phyloP scores from a whole-genome alignment of 192 early-diverging fungal genomes.

The Bifiguratus adelaidae region DNA sequence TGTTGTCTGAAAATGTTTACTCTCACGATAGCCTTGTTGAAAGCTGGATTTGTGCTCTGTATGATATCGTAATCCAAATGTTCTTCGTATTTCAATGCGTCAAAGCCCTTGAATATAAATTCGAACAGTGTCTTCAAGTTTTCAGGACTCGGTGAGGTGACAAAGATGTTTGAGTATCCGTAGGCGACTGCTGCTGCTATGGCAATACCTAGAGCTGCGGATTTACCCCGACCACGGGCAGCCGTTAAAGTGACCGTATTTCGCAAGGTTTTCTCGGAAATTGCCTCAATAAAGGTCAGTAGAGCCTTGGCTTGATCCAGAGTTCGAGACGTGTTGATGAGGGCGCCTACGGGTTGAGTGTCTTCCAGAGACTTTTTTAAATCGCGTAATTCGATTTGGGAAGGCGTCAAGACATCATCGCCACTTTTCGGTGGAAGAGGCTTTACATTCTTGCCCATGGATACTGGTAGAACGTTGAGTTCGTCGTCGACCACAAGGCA shows the following conservation, averaged over 20 bases:
- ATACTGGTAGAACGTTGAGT: constrained; percentile 93
- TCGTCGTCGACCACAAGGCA: constrained; percentile 97
- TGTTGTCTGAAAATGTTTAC: constrained; percentile 96
- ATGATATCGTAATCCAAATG: constrained; percentile 98
- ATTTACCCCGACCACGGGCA: constrained; percentile 94
- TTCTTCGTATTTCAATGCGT: constrained; percentile 96
- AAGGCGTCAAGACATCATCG: constrained; percentile 30
- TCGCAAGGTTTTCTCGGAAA: constrained; percentile 88
- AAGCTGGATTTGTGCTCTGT: constrained; percentile 93
- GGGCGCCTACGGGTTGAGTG: constrained; percentile 80
- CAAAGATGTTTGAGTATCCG: constrained; percentile 99
- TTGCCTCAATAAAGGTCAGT: constrained; percentile 93
- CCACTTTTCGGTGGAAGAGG: constrained; percentile 53
- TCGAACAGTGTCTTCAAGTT: constrained; percentile 98
- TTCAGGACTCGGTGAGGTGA: constrained; percentile 94
- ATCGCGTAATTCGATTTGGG: constrained; percentile 58
- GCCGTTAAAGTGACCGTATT: constrained; percentile 91
- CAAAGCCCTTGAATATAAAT: constrained; percentile 97
- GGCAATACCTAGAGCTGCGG: constrained; percentile 87
- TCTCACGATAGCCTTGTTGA: constrained; percentile 91
- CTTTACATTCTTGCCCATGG: constrained; percentile 88
- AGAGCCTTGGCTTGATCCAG: constrained; percentile 95
- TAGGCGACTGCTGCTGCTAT: constrained; percentile 95
- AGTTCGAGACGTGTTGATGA: constrained; percentile 72
- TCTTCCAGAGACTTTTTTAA: constrained; percentile 85